phyloP scores from a whole-genome alignment of 495 filamentous ascomycete genomes.

The Oidiodendron maius region DNA sequence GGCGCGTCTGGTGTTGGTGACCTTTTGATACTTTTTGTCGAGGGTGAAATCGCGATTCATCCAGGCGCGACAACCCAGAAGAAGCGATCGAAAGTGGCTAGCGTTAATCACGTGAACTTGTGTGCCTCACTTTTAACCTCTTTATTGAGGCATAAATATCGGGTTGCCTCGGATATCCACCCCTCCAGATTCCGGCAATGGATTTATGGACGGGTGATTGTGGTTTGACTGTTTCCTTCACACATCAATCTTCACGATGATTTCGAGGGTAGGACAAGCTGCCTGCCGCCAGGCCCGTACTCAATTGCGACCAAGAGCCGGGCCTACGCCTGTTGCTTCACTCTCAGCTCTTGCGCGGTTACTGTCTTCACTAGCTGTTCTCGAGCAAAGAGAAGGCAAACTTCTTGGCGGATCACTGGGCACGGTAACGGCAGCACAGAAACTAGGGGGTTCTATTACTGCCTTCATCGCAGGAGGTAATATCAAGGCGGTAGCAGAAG shows the following conservation, averaged over 20 bases:
- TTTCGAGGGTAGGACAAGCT: slow-evolving; percentile 33
- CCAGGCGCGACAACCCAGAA: background rate
- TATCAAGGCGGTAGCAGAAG: slow-evolving; percentile 72
- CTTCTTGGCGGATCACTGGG: slow-evolving; percentile 77
- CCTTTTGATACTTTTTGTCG: background rate
- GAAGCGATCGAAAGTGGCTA: background rate
- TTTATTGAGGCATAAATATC: no score
- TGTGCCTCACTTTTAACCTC: no score
- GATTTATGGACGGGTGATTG: no score
- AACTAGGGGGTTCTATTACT: slow-evolving; percentile 78
- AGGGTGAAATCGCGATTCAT: background rate
- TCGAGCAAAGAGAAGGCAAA: slow-evolving; percentile 90
- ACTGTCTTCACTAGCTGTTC: slow-evolving; percentile 80
- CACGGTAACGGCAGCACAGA: slow-evolving; percentile 79
- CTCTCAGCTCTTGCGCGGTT: slow-evolving; percentile 56
- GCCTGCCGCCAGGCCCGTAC: slow-evolving; percentile 42
- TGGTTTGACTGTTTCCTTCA: background rate
- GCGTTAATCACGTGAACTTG: background rate
- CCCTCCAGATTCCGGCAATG: background rate
- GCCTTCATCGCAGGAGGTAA: slow-evolving; percentile 83
- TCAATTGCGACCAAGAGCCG: slow-evolving; percentile 19
- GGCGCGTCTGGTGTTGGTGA: background rate
- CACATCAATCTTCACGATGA: slow-evolving; percentile 17
- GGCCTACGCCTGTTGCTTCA: slow-evolving; percentile 15
- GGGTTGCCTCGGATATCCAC: slow-evolving; percentile 2